Evolutionary conservation across 768 basidiomycete genomes (phyloP).

Genomic region (Mycena metata): DNA sequence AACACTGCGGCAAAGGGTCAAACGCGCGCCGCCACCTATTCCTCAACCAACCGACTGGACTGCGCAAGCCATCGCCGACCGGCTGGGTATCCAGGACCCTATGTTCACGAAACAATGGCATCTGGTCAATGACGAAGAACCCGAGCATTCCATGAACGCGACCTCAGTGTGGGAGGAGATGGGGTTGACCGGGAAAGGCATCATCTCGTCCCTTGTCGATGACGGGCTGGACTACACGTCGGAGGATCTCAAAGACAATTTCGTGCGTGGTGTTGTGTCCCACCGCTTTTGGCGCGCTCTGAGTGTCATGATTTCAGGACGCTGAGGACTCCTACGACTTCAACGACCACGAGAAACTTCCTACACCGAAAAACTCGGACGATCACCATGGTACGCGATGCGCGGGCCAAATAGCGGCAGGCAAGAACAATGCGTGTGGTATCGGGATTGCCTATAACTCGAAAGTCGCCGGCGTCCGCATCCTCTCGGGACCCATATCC

Average conservation of each 20-base stretch:
- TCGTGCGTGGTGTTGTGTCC: conserved; percentile 68
- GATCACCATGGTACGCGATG: conserved; percentile 99
- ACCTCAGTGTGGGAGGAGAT: conserved; percentile 87
- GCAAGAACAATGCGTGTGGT: conserved; percentile 93
- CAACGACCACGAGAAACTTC: conserved; percentile 91
- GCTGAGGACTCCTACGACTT: conserved; percentile 93
- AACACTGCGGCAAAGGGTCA: conserved; percentile 73
- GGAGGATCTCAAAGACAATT: conserved; percentile 90
- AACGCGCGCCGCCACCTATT: conserved; percentile 79
- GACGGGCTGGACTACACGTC: conserved; percentile 95
- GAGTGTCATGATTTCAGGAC: conserved; percentile 62
- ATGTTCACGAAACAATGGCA: conserved; percentile 93
- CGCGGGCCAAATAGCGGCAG: conserved; percentile 96
- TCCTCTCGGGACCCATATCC: conserved; percentile 93
- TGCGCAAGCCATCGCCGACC: conserved; percentile 64
- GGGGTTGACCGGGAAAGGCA: conserved; percentile 88
- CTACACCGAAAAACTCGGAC: conserved; percentile 88
- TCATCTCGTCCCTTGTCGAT: conserved; percentile 92
- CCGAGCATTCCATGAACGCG: conserved; percentile 93
- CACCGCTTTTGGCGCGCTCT: neutral
- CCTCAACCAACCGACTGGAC: conserved; percentile 54
- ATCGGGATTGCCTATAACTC: conserved; percentile 94
- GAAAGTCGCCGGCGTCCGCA: conserved; percentile 94
- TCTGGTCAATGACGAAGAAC: conserved; percentile 87
- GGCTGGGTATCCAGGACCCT: conserved; percentile 84